Base-by-base conservation (phyloP, 495 filamentous ascomycete species). In the Chlorociboria aeruginascens region DNA sequence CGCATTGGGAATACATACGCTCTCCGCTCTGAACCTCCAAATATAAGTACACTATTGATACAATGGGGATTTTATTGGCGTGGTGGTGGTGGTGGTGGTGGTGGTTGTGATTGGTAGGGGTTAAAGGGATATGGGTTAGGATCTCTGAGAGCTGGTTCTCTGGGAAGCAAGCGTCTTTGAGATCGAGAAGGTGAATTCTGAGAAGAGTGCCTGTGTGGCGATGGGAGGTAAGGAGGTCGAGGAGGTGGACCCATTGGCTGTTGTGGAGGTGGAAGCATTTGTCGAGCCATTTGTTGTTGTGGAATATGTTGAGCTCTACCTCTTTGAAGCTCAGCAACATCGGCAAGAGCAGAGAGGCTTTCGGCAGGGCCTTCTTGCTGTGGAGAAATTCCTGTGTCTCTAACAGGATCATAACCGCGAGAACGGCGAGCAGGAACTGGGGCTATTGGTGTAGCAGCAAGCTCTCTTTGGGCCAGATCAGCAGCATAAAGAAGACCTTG, bases 381-480 rank as follows among this genome's bases (percentile, higher is more conserved):
- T 7, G 50, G 38, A 7, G 25, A n/a, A 31, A 48, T 48, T 20
- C 20, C 14, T 12, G n/a, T 43, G 17, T 53, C 45, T 0, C 50
- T 39, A 29, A 53, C 50, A 7, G 50, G 50, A 30, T 53, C 50
- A 36, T 53, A 53, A 7, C 46, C 32, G 8, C 16, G 28, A 40
- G 39, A 32, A 28, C 36, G 32, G 11, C 16, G 45, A n/a, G 29
- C 28, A n/a, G 36, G 34, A 8, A 33, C 25, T 8, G 25, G 12
- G 28, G 37, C 17, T 3, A 13, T 46, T 30, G 20, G 20, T 25
- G 20, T 4, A 25, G 20, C 4, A 25, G 20, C 20, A 25, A 25
- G 20, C 1, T 25, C 20, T 4, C 4, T 25, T 25, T 25, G 20
- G 4, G 20, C 20, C 4, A 36, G 6, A 12, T 36, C 34, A 36